A percentile compares a stretch with the other conserved stretches of the same genome.
phyloP scores from a whole-genome alignment of 306 rosid genomes.

The Fagus crenata region DNA sequence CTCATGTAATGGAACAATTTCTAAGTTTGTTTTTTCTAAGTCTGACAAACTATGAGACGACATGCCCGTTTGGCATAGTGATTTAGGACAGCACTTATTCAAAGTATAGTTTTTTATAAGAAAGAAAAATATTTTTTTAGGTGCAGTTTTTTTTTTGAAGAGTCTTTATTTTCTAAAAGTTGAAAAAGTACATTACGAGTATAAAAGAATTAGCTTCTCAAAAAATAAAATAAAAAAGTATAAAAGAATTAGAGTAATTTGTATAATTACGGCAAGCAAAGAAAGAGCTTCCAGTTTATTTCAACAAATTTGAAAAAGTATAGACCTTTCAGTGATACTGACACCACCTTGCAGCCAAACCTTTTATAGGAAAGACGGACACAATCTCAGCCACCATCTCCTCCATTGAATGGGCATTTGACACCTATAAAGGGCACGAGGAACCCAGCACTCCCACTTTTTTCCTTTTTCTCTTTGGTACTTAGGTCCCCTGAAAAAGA shows the following conservation, averaged over 20 bases:
- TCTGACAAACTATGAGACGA: not conserved
- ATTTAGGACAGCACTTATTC: too few relatives aligned
- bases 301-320: not conserved
- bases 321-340: conserved; percentile 37
- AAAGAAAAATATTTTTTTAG: too few relatives aligned
- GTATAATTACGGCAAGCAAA: not conserved
- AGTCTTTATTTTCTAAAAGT: too few relatives aligned
- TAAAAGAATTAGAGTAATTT: not conserved
- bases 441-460: conserved; percentile 30
- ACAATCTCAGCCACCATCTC: conserved; percentile 48
- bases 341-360: conserved; percentile 32
- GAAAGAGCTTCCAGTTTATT: too few relatives aligned
- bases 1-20: too few relatives aligned
- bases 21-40: too few relatives aligned
- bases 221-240: not conserved
- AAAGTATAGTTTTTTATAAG: too few relatives aligned
- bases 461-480: conserved; percentile 17
- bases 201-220: too few relatives aligned
- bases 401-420: conserved; percentile 30
- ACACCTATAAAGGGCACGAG: conserved; percentile 40
- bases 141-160: too few relatives aligned
- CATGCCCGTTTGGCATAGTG: too few relatives aligned
- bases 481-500: conserved; percentile 30
- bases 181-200: too few relatives aligned
- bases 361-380: conserved; percentile 42